These are phyloP conservation scores for Tilletia walkeri DNA, from an alignment of 1,284 basidiomycete species.

Conservation along the genomic window DNA sequence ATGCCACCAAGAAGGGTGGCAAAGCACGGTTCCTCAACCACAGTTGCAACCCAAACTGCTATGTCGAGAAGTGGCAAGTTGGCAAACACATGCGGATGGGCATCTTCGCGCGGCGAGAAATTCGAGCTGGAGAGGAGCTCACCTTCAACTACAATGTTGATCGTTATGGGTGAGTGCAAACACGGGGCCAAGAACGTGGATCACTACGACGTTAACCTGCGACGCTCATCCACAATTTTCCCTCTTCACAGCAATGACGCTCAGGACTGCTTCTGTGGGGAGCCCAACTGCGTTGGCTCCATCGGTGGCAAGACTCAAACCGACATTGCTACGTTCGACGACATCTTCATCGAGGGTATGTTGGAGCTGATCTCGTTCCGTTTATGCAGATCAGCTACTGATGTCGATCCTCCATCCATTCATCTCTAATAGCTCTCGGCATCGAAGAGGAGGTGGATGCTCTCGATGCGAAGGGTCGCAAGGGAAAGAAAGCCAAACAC, in stretches of 20 bases:
- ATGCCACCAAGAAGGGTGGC: conserved; percentile 94
- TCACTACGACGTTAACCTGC: background rate
- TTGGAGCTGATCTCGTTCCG: background rate
- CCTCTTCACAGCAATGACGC: conserved; percentile 68
- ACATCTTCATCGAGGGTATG: conserved; percentile 87
- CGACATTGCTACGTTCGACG: conserved; percentile 87
- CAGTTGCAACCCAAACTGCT: conserved; percentile 96
- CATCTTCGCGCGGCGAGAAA: conserved; percentile 85
- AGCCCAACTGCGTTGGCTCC: conserved; percentile 89
- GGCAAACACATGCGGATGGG: conserved; percentile 92
- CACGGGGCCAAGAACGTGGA: background rate
- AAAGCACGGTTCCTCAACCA: conserved; percentile 97
- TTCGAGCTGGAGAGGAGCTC: conserved; percentile 82
- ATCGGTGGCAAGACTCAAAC: conserved; percentile 99
- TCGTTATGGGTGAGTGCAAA: conserved; percentile 69
- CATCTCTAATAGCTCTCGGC: conserved; percentile 72
- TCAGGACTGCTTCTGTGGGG: conserved; percentile 92
- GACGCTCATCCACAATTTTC: background rate
- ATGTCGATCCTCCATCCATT: no score
- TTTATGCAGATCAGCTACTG: background rate
- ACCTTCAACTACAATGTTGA: conserved; percentile 99
- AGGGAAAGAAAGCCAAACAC: conserved; percentile 86
- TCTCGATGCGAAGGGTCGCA: conserved; percentile 75
- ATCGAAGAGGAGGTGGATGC: conserved; percentile 85
- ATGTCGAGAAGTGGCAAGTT: conserved; percentile 98